Conservation (phyloP, 1,139 yeast species). For the Taphrina wiesneri region DNA sequence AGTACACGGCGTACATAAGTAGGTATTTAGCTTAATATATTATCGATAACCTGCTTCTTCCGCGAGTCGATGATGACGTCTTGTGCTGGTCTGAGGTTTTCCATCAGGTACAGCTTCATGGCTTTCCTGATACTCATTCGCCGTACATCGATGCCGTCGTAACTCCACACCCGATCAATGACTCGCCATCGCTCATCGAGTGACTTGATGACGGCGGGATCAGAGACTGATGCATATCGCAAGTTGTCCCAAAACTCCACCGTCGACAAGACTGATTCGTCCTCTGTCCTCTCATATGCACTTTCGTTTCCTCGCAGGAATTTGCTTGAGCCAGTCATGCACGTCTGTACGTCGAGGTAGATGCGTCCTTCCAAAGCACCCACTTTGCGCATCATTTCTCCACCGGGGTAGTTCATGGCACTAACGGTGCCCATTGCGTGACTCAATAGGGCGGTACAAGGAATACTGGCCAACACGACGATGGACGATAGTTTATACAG, state of each 20-base stretch:
- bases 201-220: slow-evolving; percentile 1
- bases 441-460: slow-evolving; percentile 52
- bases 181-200: neutral
- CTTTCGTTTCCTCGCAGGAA: slow-evolving; percentile 53
- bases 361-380: slow-evolving; percentile 52
- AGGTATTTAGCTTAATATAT: neutral
- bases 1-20: neutral
- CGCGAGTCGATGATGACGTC: neutral
- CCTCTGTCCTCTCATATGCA: slow-evolving; percentile 60
- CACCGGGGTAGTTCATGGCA: slow-evolving; percentile 85
- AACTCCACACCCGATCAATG: neutral
- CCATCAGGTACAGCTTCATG: neutral
- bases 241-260: slow-evolving; percentile 15
- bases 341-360: slow-evolving; percentile 76
- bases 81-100: neutral
- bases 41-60: neutral
- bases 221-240: slow-evolving; percentile 6
- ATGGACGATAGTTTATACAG: slow-evolving; percentile 42
- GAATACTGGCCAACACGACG: slow-evolving; percentile 43
- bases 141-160: neutral
- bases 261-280: neutral
- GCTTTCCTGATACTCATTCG: neutral
- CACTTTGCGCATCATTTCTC: slow-evolving; percentile 61
- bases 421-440: slow-evolving; percentile 62
- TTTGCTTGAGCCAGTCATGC: slow-evolving; percentile 83